These are phyloP conservation scores for Mrakia frigida DNA, from an alignment of 768 basidiomycete genomes.

Conservation along the genomic window DNA sequence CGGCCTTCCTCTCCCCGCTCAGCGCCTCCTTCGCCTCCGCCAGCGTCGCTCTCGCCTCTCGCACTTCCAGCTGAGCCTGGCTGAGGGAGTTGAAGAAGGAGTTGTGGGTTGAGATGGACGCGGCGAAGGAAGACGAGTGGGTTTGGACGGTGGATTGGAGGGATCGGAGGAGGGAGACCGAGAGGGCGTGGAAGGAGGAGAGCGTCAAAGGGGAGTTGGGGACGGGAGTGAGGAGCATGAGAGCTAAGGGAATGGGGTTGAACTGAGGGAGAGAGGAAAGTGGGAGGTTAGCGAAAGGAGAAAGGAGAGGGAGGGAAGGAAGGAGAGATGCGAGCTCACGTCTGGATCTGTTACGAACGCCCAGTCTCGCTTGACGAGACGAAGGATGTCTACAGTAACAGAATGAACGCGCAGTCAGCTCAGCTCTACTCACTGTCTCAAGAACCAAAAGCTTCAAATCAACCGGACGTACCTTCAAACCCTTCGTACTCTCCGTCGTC, in stretches of 20 bases:
- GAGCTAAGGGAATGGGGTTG: constrained; percentile 86
- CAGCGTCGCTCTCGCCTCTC: constrained; percentile 62
- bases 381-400: constrained; percentile 59
- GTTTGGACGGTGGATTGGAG: constrained; percentile 51
- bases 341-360: constrained; percentile 77
- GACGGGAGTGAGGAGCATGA: constrained; percentile 59
- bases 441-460: neutral
- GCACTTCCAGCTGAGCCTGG: constrained; percentile 68
- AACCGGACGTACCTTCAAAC: neutral
- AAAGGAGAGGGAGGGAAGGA: neutral
- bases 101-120: constrained; percentile 86
- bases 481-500: neutral
- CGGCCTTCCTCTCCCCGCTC: constrained; percentile 68
- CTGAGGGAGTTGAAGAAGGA: constrained; percentile 66
- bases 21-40: constrained; percentile 59
- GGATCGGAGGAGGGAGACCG: constrained; percentile 39
- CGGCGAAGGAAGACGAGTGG: constrained; percentile 89
- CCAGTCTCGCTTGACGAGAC: constrained; percentile 85
- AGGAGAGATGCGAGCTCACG: constrained; percentile 48
- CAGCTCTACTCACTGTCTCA: too few relatives aligned
- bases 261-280: constrained; percentile 48
- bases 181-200: constrained; percentile 39
- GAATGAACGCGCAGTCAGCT: neutral
- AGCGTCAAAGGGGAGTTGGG: constrained; percentile 37
- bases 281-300: neutral